Conservation (phyloP, 441 rosid species). For the Gossypium laxum region DNA sequence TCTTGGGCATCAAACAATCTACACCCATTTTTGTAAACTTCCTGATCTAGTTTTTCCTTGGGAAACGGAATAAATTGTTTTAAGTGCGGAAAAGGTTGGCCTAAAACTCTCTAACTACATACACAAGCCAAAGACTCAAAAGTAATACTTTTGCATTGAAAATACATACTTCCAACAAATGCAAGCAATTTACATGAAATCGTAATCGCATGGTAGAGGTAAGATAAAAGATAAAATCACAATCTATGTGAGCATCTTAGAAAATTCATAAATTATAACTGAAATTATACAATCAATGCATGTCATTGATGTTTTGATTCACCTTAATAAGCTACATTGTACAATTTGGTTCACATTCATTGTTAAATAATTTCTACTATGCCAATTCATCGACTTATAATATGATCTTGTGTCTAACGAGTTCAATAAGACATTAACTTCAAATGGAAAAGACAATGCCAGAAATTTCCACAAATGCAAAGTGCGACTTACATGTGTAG, state of each 20-base stretch:
- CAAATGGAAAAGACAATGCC: not conserved
- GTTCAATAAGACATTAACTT: not conserved
- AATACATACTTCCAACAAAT: not conserved
- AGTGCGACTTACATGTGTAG: constrained; percentile 74
- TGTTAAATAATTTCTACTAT: not conserved
- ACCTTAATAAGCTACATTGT: not conserved
- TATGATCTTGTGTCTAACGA: not conserved
- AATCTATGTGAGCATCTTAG: not conserved
- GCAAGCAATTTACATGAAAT: not conserved
- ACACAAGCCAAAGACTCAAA: not conserved
- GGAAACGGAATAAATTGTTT: not conserved
- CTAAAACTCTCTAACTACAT: not conserved
- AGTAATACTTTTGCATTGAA: not conserved
- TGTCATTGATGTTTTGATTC: not conserved
- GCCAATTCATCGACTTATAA: not conserved
- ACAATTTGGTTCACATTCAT: not conserved
- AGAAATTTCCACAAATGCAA: not conserved
- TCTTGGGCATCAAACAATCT: not conserved
- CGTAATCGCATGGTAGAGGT: not conserved
- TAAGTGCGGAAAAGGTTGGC: not conserved
- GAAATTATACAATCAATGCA: not conserved
- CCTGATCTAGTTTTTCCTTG: not conserved
- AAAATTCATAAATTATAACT: constrained; percentile 1
- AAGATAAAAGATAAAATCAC: not conserved
- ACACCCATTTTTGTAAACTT: not conserved